A percentile compares a stretch with the other conserved stretches of the same genome.
Evolutionary conservation across 495 filamentous ascomycete genomes (phyloP).

Genomic region (Trichocladium antarcticum): DNA sequence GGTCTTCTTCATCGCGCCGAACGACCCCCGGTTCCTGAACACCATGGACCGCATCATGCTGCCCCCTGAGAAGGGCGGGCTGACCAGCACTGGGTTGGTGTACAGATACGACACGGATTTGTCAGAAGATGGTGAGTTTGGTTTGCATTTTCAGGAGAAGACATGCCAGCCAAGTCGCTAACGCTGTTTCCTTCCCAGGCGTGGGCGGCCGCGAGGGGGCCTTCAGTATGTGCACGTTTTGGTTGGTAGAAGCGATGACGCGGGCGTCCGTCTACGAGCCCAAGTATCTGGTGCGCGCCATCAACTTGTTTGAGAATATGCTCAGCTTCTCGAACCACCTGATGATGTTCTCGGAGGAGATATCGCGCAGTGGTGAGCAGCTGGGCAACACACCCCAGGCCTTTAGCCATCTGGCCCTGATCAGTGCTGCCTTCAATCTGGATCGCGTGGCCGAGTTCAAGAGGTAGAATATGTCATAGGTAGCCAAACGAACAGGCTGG

Average conservation of each 20-base stretch:
- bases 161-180: background rate
- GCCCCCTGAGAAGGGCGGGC: constrained; percentile 56
- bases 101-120: constrained; percentile 57
- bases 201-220: constrained; percentile 63
- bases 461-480: constrained; percentile 1
- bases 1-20: constrained; percentile 64
- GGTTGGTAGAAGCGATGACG: constrained; percentile 66
- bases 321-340: constrained; percentile 60
- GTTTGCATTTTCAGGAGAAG: background rate
- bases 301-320: constrained; percentile 64
- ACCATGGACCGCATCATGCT: constrained; percentile 58
- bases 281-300: constrained; percentile 49
- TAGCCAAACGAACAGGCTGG: background rate
- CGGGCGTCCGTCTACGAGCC: constrained; percentile 54
- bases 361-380: constrained; percentile 58
- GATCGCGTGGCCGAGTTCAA: constrained; percentile 38
- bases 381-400: constrained; percentile 63
- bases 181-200: constrained; percentile 30
- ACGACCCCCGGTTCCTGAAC: constrained; percentile 58
- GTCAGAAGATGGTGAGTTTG: constrained; percentile 51
- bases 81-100: constrained; percentile 59
- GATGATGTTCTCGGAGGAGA: constrained; percentile 67
- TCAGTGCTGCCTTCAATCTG: constrained; percentile 63
- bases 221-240: constrained; percentile 70
- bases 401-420: constrained; percentile 59